These are phyloP conservation scores for Cornus suecica DNA, from an alignment of 148 eudicot species.

Conservation along the genomic window DNA sequence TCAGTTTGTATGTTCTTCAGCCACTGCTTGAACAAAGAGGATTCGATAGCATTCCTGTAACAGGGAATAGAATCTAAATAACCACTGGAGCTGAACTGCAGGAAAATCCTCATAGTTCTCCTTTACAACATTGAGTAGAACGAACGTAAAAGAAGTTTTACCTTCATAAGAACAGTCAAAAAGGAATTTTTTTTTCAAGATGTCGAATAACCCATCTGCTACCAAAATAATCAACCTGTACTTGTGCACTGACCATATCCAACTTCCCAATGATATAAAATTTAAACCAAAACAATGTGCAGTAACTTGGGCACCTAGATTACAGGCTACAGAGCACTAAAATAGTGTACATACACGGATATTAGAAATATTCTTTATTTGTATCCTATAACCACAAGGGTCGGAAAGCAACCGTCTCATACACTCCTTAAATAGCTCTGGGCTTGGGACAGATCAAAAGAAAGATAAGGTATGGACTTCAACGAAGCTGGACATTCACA, in stretches of 20 bases:
- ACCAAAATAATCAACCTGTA: neutral
- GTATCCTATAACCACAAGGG: too few species aligned
- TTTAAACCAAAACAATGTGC: too few species aligned
- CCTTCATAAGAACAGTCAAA: neutral
- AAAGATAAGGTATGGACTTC: neutral
- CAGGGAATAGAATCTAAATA: neutral
- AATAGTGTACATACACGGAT: too few species aligned
- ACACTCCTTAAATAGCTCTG: too few species aligned
- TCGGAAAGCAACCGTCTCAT: too few species aligned
- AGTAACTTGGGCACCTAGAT: too few species aligned
- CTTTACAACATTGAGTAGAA: neutral
- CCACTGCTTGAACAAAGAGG: constrained; percentile 85
- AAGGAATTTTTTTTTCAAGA: neutral
- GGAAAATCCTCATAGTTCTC: neutral
- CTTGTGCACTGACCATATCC: neutral
- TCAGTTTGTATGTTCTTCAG: constrained; percentile 72
- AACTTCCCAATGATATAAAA: too few species aligned
- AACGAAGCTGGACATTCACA: neutral
- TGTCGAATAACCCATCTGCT: neutral
- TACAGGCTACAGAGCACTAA: too few species aligned
- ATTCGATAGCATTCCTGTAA: constrained; percentile 80
- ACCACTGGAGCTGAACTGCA: neutral
- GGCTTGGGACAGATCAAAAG: too few species aligned
- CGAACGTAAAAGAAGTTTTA: neutral
- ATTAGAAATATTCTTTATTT: too few species aligned